Base-by-base conservation (phyloP, 345 rosid species). In the Physaria fendleri region DNA sequence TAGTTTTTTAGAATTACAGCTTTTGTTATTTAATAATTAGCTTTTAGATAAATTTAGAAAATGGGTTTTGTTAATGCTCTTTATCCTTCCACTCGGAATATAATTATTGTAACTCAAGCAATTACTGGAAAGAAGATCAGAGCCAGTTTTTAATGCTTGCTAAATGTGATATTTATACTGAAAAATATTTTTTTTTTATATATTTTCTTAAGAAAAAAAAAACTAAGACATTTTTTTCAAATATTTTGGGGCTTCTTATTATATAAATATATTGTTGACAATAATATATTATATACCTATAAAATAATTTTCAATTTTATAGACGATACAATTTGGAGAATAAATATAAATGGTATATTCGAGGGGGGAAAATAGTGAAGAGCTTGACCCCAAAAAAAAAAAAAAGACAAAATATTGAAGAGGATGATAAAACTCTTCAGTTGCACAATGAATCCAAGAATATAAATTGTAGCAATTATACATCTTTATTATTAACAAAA, bases 1-100 rank as follows among this genome's bases (percentile, higher is more conserved):
- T 50, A 42, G 5, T 33, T 33, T 50, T 67, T 67, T 67, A 58
- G 59, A 42, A 50, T 30, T 28, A 14, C 30, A 32, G 38, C 21
- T 16, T 49, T 27, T 57, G 3, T 39, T 14, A 15, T 66, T 32
- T 6, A 17, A 39, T 20, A 37, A 28, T 38, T 28, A 28, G 21
- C 12, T 30, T 21, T 21, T 40, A 8, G 44, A 32, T 25, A 47
- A 47, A 47, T 39, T 47, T 66, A 66, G 71, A 56, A 30, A 38
- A 10, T 9, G 4, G 8, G 4, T 3, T 55, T 48, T 56, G 46
- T 43, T 53, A 23, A 24, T 30, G 8, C 44, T 42, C 68, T 52
- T 32, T 34, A 12, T 64, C 29, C 5, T 53, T 64, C 15, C 21
- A 62, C 38, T 60, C n/a, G n/a, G n/a, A n/a, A n/a, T n/a, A n/a